Conservation (phyloP, 257 asterid genomes). For the Orobanche coerulescens region DNA sequence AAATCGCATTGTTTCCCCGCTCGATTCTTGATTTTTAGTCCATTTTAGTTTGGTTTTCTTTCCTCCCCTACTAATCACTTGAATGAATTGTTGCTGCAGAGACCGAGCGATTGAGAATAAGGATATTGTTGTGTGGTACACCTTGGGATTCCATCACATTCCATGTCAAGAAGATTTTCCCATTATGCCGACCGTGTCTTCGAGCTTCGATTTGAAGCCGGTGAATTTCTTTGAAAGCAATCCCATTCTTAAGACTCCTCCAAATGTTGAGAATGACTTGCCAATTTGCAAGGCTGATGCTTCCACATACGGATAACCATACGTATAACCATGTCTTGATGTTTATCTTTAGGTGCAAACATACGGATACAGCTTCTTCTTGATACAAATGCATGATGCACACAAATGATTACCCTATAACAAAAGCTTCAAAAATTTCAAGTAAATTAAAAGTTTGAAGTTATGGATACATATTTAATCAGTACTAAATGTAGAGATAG, state of each 20-base stretch:
- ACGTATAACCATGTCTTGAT: no score
- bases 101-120: slow-evolving; percentile 51
- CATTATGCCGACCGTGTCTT: slow-evolving; percentile 72
- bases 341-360: no score
- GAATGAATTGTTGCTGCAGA: slow-evolving; percentile 25
- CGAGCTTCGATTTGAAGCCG: slow-evolving; percentile 78
- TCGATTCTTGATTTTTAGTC: neutral
- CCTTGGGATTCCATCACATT: slow-evolving; percentile 75
- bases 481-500: no score
- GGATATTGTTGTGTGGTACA: slow-evolving; percentile 74
- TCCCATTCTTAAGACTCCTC: slow-evolving; percentile 55
- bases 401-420: no score
- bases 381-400: no score
- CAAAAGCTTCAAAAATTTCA: no score
- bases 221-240: slow-evolving; percentile 73
- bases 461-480: no score
- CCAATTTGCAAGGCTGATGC: slow-evolving; percentile 47
- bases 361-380: no score
- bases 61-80: neutral
- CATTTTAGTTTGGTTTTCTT: neutral
- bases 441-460: no score
- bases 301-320: no score
- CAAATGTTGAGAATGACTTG: slow-evolving; percentile 39
- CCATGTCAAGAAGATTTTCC: slow-evolving; percentile 88
- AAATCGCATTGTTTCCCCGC: neutral